Evolutionary conservation across 2,329 filamentous ascomycete species (phyloP).

Genomic region (Ustulina deusta): DNA sequence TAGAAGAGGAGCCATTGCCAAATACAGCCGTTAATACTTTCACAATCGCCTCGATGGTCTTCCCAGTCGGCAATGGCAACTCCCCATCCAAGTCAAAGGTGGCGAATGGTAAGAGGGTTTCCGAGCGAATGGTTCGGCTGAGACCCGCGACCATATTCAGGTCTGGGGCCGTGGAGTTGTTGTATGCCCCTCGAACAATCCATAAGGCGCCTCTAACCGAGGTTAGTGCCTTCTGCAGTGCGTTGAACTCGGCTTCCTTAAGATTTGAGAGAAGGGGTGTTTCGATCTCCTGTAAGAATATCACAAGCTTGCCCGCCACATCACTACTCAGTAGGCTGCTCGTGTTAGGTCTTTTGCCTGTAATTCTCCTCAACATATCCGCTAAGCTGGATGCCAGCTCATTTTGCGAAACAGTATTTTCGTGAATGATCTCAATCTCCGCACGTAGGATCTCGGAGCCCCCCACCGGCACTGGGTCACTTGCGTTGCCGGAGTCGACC

Average conservation of each 20-base stretch:
- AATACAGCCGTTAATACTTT: conserved; percentile 56
- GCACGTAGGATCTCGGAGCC: conserved; percentile 42
- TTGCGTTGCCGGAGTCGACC: conserved; percentile 32
- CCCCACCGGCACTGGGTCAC: conserved; percentile 31
- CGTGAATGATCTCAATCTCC: conserved; percentile 56
- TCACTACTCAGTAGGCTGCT: conserved; percentile 50
- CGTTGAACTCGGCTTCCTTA: conserved; percentile 54
- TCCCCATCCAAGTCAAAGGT: conserved; percentile 51
- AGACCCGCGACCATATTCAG: conserved; percentile 52
- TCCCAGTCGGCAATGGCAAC: conserved; percentile 38
- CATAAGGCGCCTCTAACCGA: conserved; percentile 52
- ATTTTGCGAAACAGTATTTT: conserved; percentile 50
- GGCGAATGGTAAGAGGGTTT: conserved; percentile 51
- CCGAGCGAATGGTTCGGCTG: conserved; percentile 52
- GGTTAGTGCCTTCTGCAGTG: conserved; percentile 49
- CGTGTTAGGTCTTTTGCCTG: conserved; percentile 51
- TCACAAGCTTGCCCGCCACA: conserved; percentile 53
- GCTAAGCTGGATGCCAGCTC: conserved; percentile 53
- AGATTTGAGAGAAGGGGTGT: conserved; percentile 57
- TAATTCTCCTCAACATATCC: conserved; percentile 50
- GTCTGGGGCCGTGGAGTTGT: conserved; percentile 50
- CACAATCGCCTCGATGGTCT: conserved; percentile 45
- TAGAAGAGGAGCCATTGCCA: conserved; percentile 47
- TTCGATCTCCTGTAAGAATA: conserved; percentile 61
- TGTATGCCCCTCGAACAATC: conserved; percentile 53